These are phyloP conservation scores for Rhodosporidiobolus sp. DNA, from an alignment of 768 basidiomycete species.

Conservation along the genomic window DNA sequence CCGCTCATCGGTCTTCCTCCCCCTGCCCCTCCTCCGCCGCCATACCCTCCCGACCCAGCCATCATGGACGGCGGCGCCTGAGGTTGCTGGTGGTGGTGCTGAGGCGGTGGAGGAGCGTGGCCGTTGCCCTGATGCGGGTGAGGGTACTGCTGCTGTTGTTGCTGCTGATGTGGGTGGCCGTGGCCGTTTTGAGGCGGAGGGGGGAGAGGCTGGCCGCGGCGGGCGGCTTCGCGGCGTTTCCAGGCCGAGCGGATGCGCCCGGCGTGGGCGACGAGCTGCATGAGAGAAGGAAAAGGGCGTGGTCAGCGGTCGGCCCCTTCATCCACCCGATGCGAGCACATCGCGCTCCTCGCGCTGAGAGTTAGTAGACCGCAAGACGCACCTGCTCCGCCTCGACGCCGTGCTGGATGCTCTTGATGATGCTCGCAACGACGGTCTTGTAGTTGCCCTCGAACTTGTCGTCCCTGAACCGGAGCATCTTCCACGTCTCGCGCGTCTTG, in stretches of 20 bases:
- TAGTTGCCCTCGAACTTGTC: slow-evolving; percentile 95
- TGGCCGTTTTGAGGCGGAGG: background rate
- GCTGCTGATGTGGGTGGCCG: background rate
- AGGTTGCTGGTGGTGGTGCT: background rate
- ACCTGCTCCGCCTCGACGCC: slow-evolving; percentile 88
- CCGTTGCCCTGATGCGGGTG: background rate
- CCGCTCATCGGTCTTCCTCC: too few relatives aligned
- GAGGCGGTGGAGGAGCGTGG: background rate
- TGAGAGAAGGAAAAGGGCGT: background rate
- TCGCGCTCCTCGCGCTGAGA: too few relatives aligned
- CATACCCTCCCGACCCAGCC: background rate
- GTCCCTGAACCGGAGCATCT: slow-evolving; percentile 86
- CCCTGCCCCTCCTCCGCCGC: background rate
- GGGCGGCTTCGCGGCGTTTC: slow-evolving; percentile 26
- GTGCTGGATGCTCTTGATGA: slow-evolving; percentile 85
- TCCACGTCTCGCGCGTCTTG: slow-evolving; percentile 62
- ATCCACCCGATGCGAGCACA: too few relatives aligned
- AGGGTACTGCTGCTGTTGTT: background rate
- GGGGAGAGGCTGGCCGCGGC: background rate
- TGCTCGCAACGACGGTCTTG: slow-evolving; percentile 73
- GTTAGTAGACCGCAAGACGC: slow-evolving; percentile 42
- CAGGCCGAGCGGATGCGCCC: slow-evolving; percentile 29
- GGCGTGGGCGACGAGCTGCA: slow-evolving; percentile 35
- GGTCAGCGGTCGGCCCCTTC: too few relatives aligned
- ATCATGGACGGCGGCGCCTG: background rate